A percentile compares a stretch with the other conserved stretches of the same genome.
phyloP scores from a whole-genome alignment of 148 eudicot species.

The Silene conica region DNA sequence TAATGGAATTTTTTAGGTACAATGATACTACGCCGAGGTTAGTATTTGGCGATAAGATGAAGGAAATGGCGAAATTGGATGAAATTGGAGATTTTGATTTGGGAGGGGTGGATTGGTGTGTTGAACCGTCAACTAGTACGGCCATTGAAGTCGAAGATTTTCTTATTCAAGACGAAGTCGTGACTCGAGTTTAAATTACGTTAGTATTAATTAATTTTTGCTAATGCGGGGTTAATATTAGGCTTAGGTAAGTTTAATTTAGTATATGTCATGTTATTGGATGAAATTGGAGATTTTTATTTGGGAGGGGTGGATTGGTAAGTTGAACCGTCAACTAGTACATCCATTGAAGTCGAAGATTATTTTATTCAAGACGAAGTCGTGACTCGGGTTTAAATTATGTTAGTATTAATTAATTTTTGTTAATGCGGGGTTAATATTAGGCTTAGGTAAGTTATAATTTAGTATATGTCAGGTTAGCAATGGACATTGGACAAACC shows the following conservation, averaged over 20 bases:
- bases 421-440: too few relatives aligned
- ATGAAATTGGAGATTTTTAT: constrained; percentile 19
- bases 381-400: neutral
- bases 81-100: constrained; percentile 22
- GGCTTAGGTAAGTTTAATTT: too few relatives aligned
- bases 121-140: neutral
- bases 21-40: constrained; percentile 27
- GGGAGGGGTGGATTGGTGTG: neutral
- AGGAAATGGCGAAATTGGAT: neutral
- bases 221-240: too few relatives aligned
- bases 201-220: neutral
- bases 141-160: constrained; percentile 16
- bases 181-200: neutral
- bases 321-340: neutral
- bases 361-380: constrained; percentile 5
- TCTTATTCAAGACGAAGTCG: neutral
- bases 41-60: constrained; percentile 22
- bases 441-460: too few relatives aligned
- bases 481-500: too few relatives aligned
- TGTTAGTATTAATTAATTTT: neutral
- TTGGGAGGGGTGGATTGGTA: constrained; percentile 11
- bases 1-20: constrained; percentile 31
- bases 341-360: constrained; percentile 9
- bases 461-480: too few relatives aligned
- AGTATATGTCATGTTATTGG: too few relatives aligned